A percentile compares a stretch with the other conserved stretches of the same genome.
Conservation (phyloP, 2,329 filamentous ascomycete species). For the Graphilbum fragrans region DNA sequence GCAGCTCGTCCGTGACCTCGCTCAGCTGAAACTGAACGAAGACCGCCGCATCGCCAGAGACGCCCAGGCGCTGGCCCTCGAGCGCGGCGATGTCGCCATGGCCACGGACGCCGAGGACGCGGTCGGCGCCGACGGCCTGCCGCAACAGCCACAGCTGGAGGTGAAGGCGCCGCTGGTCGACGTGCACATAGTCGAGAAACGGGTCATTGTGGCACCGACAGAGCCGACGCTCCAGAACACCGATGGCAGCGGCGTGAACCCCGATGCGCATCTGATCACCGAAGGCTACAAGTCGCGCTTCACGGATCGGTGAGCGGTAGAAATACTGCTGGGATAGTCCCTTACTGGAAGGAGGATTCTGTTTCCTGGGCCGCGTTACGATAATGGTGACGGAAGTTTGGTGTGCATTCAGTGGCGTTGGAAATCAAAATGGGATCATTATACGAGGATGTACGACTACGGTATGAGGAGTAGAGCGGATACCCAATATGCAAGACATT, state of each 20-base stretch:
- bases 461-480: too few relatives aligned
- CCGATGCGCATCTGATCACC: slow-evolving; percentile 30
- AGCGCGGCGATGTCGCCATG: slow-evolving; percentile 32
- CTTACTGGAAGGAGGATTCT: too few relatives aligned
- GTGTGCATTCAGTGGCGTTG: too few relatives aligned
- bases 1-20: slow-evolving; percentile 23
- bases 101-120: slow-evolving; percentile 32
- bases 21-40: slow-evolving; percentile 30
- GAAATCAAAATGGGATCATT: too few relatives aligned
- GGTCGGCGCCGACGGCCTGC: slow-evolving; percentile 26
- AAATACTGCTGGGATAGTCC: too few relatives aligned
- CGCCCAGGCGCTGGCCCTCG: slow-evolving; percentile 33
- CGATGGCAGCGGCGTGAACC: slow-evolving; percentile 13
- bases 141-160: slow-evolving; percentile 12
- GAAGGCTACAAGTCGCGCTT: slow-evolving; percentile 33
- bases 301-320: background rate
- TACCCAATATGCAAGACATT: too few relatives aligned
- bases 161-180: slow-evolving; percentile 27
- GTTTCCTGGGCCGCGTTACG: too few relatives aligned
- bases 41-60: slow-evolving; percentile 26
- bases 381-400: too few relatives aligned
- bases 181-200: slow-evolving; percentile 41
- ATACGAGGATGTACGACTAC: too few relatives aligned
- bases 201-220: slow-evolving; percentile 23
- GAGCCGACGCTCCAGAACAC: slow-evolving; percentile 20